phyloP scores from a whole-genome alignment of 2,329 filamentous ascomycete species.

The Sclerotinia glacialis region DNA sequence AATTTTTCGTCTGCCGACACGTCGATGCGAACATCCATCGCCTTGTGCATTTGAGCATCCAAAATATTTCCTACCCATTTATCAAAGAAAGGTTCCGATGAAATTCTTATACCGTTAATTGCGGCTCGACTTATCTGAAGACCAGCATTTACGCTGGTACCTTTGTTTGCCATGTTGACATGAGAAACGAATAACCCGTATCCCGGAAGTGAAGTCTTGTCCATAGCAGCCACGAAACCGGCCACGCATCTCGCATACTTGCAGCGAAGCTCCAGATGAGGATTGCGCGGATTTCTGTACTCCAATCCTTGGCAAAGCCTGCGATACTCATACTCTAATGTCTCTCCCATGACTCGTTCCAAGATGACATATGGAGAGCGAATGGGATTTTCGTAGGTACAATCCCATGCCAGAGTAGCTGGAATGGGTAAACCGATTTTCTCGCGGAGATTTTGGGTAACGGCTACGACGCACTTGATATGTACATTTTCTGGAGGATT shows the following conservation, averaged over 20 bases:
- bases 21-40: background rate
- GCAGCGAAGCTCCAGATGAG: background rate
- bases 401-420: background rate
- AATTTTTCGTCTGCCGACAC: background rate
- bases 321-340: background rate
- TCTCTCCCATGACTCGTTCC: background rate
- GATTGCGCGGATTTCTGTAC: background rate
- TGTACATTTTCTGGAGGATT: background rate
- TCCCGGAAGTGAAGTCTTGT: background rate
- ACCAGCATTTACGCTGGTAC: fast-evolving
- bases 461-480: background rate
- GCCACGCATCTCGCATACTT: background rate
- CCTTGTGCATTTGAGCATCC: background rate
- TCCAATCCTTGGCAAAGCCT: background rate
- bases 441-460: background rate
- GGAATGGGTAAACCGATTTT: background rate
- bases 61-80: background rate
- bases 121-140: background rate
- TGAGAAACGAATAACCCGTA: background rate
- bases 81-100: background rate
- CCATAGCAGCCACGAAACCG: background rate
- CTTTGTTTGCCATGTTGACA: background rate
- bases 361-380: background rate
- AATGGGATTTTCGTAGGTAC: background rate
- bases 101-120: background rate